These are phyloP conservation scores for Solanum boliviense DNA, from an alignment of 257 asterid species.

Conservation along the genomic window DNA sequence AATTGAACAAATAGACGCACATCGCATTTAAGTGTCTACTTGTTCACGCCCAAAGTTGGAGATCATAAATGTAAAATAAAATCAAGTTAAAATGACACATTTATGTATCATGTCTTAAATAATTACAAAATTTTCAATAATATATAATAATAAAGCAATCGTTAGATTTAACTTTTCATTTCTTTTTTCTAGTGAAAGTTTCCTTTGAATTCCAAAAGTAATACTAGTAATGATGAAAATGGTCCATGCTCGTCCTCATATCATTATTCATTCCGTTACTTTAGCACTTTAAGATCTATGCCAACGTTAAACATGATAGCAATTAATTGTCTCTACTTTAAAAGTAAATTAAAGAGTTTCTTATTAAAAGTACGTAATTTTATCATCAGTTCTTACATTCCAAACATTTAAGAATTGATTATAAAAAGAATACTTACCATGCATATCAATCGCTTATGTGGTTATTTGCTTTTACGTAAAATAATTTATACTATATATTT, in stretches of 20 bases:
- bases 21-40: too few relatives aligned
- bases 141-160: not conserved
- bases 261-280: not conserved
- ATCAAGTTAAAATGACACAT: too few relatives aligned
- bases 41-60: too few relatives aligned
- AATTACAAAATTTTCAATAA: too few relatives aligned
- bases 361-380: not conserved
- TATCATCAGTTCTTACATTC: not conserved
- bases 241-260: not conserved
- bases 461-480: not conserved
- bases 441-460: not conserved
- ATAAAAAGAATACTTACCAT: not conserved
- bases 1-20: too few relatives aligned
- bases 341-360: not conserved
- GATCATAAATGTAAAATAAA: too few relatives aligned
- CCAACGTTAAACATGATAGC: not conserved
- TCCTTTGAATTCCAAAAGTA: not conserved
- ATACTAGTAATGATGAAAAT: not conserved
- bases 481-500: not conserved
- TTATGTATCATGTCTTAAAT: not conserved
- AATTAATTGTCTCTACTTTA: not conserved
- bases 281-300: not conserved
- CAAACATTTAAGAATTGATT: not conserved
- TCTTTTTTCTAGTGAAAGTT: not conserved
- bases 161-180: not conserved